Percentiles rank a stretch among this genome's conserved stretches.
phyloP scores from a whole-genome alignment of 352 stramenopile genomes.

The Globisporangium rhizosaccharum region DNA sequence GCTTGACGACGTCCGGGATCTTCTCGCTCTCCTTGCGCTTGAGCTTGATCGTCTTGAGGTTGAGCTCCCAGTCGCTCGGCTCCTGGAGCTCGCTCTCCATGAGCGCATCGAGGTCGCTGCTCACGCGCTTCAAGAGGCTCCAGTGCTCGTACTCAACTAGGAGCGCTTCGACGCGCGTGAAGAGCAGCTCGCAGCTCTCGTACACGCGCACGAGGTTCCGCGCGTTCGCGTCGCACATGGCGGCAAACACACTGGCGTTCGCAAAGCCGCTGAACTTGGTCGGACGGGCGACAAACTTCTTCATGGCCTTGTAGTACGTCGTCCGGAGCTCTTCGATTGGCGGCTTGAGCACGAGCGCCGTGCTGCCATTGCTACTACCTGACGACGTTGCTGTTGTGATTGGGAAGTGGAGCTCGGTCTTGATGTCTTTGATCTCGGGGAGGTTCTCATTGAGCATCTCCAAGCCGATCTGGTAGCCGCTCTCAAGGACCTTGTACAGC shows the following conservation, averaged over 20 bases:
- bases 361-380: no score
- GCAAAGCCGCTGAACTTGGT: constrained; percentile 87
- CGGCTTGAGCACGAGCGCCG: constrained; percentile 87
- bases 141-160: constrained; percentile 81
- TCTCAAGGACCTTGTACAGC: constrained; percentile 94
- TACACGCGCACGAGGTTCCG: constrained; percentile 87
- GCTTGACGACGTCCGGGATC: constrained; percentile 81
- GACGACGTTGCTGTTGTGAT: constrained; percentile 5
- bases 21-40: constrained; percentile 93
- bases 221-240: constrained; percentile 89
- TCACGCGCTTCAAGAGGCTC: constrained; percentile 51
- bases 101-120: constrained; percentile 66
- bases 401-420: constrained; percentile 71
- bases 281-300: constrained; percentile 92
- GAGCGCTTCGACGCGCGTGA: constrained; percentile 70
- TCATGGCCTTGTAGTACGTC: constrained; percentile 95
- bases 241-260: constrained; percentile 78
- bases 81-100: constrained; percentile 75
- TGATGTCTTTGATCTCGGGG: constrained; percentile 85
- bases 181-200: constrained; percentile 88
- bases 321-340: constrained; percentile 89
- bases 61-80: constrained; percentile 81
- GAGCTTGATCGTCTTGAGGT: constrained; percentile 85
- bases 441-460: constrained; percentile 94
- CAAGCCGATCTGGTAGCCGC: constrained; percentile 90